Base-by-base conservation (phyloP, 768 basidiomycete genomes). In the Kwoniella bestiolae region DNA sequence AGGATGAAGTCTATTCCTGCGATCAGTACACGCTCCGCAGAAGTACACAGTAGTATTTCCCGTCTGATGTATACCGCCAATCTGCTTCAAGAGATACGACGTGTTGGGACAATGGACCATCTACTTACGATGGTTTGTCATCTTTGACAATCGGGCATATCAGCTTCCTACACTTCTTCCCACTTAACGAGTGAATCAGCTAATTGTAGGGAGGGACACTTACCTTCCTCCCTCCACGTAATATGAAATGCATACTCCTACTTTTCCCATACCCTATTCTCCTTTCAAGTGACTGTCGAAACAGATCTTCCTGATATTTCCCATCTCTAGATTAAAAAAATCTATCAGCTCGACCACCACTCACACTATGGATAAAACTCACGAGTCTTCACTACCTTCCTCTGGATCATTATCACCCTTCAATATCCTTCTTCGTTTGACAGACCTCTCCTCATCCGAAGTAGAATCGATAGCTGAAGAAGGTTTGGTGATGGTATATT, bases 171-270 rank as follows among this genome's bases (percentile, higher is more conserved):
- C n/a, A n/a, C n/a, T n/a, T n/a, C n/a, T n/a, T n/a, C n/a, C n/a
- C n/a, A n/a, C n/a, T n/a, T n/a, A n/a, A n/a, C n/a, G n/a, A n/a
- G n/a, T n/a, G n/a, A n/a, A n/a, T n/a, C n/a, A n/a, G n/a, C n/a
- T n/a, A n/a, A n/a, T n/a, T n/a, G n/a, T n/a, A n/a, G n/a, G n/a
- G n/a, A n/a, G n/a, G n/a, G n/a, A n/a, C n/a, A n/a, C n/a, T 34
- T 32, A 74, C 75, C 69, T 77, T 77, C 12, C 56, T 25, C n/a
- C 76, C 76, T 12, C 69, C 65, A 31, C 53, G 67, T 44, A 77
- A 50, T 1, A 69, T 73, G 55, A 77, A 69, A 25, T 74, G 76
- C 8, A 77, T 73, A 31, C 69, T 74, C 56, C 66, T 64, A 9
- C 65, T 45, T 35, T 71, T 72, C 2, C 65, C 64, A 32, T 51